A percentile compares a stretch with the other conserved stretches of the same genome.
These are phyloP conservation scores for Suillus ampliporus DNA, from an alignment of 768 basidiomycete species.

Conservation along the genomic window DNA sequence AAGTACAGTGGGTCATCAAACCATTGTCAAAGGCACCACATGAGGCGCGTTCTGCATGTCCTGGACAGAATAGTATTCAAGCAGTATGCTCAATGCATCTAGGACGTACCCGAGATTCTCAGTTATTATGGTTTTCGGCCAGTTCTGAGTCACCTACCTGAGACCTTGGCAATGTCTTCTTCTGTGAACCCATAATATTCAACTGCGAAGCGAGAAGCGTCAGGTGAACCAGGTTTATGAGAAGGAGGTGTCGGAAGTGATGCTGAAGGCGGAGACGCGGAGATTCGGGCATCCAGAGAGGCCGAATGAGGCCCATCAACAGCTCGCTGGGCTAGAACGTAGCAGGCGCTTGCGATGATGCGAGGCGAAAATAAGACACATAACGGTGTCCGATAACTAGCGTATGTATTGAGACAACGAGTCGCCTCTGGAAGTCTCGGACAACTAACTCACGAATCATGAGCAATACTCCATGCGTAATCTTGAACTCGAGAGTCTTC, in stretches of 20 bases:
- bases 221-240: slow-evolving; percentile 74
- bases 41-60: slow-evolving; percentile 57
- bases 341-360: slow-evolving; percentile 79
- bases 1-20: slow-evolving; percentile 39
- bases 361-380: slow-evolving; percentile 73
- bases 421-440: slow-evolving; percentile 1
- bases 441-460: slow-evolving; percentile 72
- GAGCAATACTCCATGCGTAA: slow-evolving; percentile 84
- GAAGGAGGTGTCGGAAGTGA: slow-evolving; percentile 84
- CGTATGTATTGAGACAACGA: slow-evolving; percentile 12
- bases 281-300: slow-evolving; percentile 77
- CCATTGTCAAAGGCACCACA: slow-evolving; percentile 53
- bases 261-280: slow-evolving; percentile 70
- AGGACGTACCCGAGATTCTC: slow-evolving; percentile 13
- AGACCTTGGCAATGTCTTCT: slow-evolving; percentile 58
- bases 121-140: background rate
- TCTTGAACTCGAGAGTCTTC: slow-evolving; percentile 61
- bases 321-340: slow-evolving; percentile 74
- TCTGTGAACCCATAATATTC: slow-evolving; percentile 71
- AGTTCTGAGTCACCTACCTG: slow-evolving; percentile 51
- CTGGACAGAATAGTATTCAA: slow-evolving; percentile 76
- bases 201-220: slow-evolving; percentile 68
- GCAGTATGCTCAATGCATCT: slow-evolving; percentile 70
- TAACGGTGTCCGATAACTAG: slow-evolving; percentile 79
- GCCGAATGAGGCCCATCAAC: slow-evolving; percentile 75